A percentile compares a stretch with the other conserved stretches of the same genome.
Evolutionary conservation across 176 grass and related monocot genomes (phyloP).

Genomic region (Ampelocalamus luodianensis): DNA sequence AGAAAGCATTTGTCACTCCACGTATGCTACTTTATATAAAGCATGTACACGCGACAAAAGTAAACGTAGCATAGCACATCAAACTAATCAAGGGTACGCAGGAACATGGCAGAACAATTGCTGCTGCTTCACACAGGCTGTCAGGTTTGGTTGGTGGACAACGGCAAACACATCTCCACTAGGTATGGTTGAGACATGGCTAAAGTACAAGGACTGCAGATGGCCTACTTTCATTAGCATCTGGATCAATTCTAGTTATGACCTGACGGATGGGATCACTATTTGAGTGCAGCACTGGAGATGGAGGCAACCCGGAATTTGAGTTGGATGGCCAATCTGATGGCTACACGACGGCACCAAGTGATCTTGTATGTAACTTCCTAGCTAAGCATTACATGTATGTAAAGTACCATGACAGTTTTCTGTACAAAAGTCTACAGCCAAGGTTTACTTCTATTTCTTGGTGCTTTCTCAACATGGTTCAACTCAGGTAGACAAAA

Average conservation of each 20-base stretch:
- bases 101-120: conserved; percentile 42
- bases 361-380: conserved; percentile 38
- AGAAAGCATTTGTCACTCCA: no score
- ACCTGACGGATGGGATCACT: conserved; percentile 23
- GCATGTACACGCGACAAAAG: no score
- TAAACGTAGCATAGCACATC: no score
- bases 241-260: conserved; percentile 6
- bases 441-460: background rate
- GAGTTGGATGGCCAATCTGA: background rate
- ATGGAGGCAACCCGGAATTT: conserved; percentile 34
- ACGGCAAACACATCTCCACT: conserved; percentile 52
- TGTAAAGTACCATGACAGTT: background rate
- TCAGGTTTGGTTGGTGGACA: conserved; percentile 45
- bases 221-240: conserved; percentile 13
- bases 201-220: background rate
- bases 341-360: conserved; percentile 31
- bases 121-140: conserved; percentile 15
- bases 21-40: no score
- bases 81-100: conserved; percentile 35
- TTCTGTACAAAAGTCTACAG: background rate
- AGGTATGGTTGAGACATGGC: conserved; percentile 30
- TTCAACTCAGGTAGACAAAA: conserved; percentile 32
- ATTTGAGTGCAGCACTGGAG: conserved; percentile 33
- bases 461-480: no score
- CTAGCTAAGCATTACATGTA: background rate